Evolutionary conservation across 257 asterid genomes (phyloP).

Genomic region (Jacaranda copaia): DNA sequence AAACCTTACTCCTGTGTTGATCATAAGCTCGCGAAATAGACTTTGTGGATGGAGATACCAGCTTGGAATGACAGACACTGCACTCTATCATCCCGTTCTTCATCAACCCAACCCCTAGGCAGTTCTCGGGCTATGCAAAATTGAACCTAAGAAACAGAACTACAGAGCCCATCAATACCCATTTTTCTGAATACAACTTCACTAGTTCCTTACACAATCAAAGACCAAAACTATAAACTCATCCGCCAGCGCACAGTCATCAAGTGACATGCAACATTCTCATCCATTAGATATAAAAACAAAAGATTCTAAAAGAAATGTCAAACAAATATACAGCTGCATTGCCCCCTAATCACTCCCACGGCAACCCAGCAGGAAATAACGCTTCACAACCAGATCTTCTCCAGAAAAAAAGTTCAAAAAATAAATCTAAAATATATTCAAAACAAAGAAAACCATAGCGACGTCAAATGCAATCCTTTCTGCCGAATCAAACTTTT

Average conservation of each 20-base stretch:
- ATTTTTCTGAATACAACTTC: constrained; percentile 12
- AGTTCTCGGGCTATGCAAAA: constrained; percentile 34
- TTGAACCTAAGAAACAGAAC: constrained; percentile 36
- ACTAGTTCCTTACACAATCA: constrained; percentile 12
- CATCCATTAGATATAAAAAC: not conserved
- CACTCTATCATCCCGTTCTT: constrained; percentile 81
- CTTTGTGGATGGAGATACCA: constrained; percentile 67
- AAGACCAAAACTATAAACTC: constrained; percentile 10
- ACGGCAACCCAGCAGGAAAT: not conserved
- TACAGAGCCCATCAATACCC: constrained; percentile 25
- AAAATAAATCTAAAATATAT: constrained; percentile 16
- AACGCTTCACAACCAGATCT: constrained; percentile 28
- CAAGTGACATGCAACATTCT: not conserved
- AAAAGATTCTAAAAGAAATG: not conserved
- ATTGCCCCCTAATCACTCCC: constrained; percentile 1
- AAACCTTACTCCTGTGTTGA: constrained; percentile 63
- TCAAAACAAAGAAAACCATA: constrained; percentile 1
- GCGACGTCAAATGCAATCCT: constrained; percentile 14
- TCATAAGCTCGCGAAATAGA: constrained; percentile 76
- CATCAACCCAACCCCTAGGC: constrained; percentile 51
- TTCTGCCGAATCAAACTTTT: constrained; percentile 1
- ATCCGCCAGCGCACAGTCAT: constrained; percentile 14
- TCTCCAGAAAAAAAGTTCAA: not conserved
- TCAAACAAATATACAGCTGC: not conserved
- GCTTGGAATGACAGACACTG: constrained; percentile 82